Conservation (phyloP, 73 alveolate species). For the Paramecium pentaurelia region DNA sequence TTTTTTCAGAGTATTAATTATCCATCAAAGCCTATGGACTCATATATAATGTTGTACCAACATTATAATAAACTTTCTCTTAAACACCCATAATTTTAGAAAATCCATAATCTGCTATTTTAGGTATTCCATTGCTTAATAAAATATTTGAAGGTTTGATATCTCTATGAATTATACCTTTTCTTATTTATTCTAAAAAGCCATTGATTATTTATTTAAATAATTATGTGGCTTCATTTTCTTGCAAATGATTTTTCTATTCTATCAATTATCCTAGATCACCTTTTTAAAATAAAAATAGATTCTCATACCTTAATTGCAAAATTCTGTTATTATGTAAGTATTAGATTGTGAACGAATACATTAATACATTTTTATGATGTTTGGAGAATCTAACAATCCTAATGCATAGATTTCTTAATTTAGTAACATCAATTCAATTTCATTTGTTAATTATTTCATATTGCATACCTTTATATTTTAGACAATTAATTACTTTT, state of each 20-base stretch:
- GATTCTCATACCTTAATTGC: conserved; percentile 43
- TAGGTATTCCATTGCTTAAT: conserved; percentile 45
- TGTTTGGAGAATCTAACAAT: conserved; percentile 20
- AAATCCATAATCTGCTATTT: conserved; percentile 63
- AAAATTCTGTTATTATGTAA: conserved; percentile 44
- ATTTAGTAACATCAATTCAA: conserved; percentile 7
- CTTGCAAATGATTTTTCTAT: background rate
- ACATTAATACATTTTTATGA: conserved; percentile 2
- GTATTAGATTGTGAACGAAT: background rate
- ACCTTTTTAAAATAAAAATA: background rate
- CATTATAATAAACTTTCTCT: conserved; percentile 67
- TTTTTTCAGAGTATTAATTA: conserved; percentile 75
- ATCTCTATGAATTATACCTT: conserved; percentile 66
- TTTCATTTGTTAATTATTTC: conserved; percentile 45
- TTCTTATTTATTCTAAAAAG: conserved; percentile 3
- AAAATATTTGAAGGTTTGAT: conserved; percentile 62
- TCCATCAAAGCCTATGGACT: conserved; percentile 80
- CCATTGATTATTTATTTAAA: conserved; percentile 18
- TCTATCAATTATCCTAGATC: conserved; percentile 22
- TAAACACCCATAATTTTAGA: conserved; percentile 43
- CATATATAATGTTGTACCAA: conserved; percentile 83
- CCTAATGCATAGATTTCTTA: conserved; percentile 39
- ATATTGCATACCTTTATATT: conserved; percentile 12
- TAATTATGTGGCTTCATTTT: background rate
- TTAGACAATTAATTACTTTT: background rate